Evolutionary conservation across 352 stramenopile species (phyloP).

Genomic region (Heterotrichella gracilis): DNA sequence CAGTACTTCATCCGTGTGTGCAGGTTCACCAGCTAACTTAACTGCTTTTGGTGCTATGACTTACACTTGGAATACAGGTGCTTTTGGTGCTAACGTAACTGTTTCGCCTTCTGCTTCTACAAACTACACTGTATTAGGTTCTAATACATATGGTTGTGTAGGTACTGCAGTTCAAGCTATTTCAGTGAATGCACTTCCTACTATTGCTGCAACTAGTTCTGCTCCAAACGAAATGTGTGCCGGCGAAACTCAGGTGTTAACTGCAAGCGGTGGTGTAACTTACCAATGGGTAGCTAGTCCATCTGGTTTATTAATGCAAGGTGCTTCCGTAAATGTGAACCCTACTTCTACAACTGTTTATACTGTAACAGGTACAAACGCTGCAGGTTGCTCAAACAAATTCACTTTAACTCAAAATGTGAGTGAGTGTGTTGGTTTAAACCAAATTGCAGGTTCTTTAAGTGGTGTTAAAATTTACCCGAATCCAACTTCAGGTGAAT

Average conservation of each 20-base stretch:
- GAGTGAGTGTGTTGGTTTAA: neutral
- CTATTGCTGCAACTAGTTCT: neutral
- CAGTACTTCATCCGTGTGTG: neutral
- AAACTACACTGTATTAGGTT: neutral
- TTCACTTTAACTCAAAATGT: neutral
- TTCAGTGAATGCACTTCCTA: neutral
- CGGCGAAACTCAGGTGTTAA: neutral
- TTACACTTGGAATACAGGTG: neutral
- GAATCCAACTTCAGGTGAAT: neutral
- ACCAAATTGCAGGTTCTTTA: neutral
- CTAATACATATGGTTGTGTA: neutral
- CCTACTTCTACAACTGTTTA: neutral
- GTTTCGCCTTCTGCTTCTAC: neutral
- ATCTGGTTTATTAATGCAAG: neutral
- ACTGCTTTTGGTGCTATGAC: neutral
- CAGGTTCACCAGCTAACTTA: neutral
- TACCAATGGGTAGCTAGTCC: neutral
- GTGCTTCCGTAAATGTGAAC: neutral
- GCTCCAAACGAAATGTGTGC: neutral
- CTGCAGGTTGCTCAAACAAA: neutral
- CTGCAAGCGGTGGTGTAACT: neutral
- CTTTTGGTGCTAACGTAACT: neutral
- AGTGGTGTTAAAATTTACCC: neutral
- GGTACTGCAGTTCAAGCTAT: neutral
- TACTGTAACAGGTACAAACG: neutral